These are phyloP conservation scores for Lyophyllum shimeji DNA, from an alignment of 768 basidiomycete genomes.

Conservation along the genomic window DNA sequence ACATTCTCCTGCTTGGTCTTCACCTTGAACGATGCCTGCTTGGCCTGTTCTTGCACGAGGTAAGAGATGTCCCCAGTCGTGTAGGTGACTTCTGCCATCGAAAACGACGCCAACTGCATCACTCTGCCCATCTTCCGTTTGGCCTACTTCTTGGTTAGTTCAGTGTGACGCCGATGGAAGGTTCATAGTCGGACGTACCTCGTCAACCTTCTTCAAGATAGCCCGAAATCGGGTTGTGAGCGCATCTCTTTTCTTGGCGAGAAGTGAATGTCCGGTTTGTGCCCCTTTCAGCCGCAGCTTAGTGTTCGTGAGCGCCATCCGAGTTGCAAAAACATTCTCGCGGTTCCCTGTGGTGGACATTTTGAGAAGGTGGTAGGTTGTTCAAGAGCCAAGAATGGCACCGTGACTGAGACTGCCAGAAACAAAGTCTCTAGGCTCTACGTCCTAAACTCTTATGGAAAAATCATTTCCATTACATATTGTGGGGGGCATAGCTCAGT, in stretches of 20 bases:
- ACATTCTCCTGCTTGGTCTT: constrained; percentile 98
- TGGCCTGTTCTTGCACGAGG: constrained; percentile 95
- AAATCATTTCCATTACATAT: not conserved
- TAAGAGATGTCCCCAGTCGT: constrained; percentile 97
- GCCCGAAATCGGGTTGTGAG: constrained; percentile 91
- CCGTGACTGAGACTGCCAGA: not conserved
- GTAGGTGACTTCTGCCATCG: constrained; percentile 98
- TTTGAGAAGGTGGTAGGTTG: not conserved
- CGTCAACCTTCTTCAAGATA: constrained; percentile 96
- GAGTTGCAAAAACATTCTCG: constrained; percentile 95
- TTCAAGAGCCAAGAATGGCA: not conserved
- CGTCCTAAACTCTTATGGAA: no score
- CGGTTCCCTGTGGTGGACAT: constrained; percentile 92
- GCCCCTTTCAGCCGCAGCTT: constrained; percentile 88
- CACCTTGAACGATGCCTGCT: constrained; percentile 88
- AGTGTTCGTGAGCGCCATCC: constrained; percentile 95
- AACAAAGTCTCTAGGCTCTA: no score
- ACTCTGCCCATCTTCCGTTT: constrained; percentile 99
- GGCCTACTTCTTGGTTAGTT: constrained; percentile 55
- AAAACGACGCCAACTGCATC: constrained; percentile 98
- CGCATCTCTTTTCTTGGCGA: constrained; percentile 98
- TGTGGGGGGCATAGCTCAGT: constrained; percentile 65
- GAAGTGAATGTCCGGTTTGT: constrained; percentile 90
- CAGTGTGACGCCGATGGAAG: constrained; percentile 11
- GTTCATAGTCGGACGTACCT: constrained; percentile 50